Conservation (phyloP, 805 yeast genomes). For the Candida nanaspora region DNA sequence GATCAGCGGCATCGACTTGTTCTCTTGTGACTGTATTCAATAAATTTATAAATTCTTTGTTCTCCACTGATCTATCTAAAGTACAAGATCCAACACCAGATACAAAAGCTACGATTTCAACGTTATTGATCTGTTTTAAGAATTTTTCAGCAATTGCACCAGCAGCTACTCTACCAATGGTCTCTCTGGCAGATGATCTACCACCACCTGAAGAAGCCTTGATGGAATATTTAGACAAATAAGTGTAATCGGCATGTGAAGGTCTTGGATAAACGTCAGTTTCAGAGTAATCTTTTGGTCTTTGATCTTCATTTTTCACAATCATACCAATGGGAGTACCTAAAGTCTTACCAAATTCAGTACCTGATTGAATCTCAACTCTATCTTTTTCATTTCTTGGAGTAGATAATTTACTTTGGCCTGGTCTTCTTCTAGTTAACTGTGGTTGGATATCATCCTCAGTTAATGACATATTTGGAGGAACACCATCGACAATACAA, state of each 20-base stretch:
- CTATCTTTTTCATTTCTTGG: constrained; percentile 94
- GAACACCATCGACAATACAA: constrained; percentile 96
- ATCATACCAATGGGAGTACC: constrained; percentile 97
- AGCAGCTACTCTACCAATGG: constrained; percentile 98
- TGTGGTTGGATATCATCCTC: constrained; percentile 94
- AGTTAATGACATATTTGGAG: constrained; percentile 83
- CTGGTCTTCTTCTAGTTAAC: constrained; percentile 94
- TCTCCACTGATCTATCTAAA: constrained; percentile 67
- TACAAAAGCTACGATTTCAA: constrained; percentile 95
- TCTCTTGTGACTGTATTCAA: constrained; percentile 80
- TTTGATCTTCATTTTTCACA: constrained; percentile 89
- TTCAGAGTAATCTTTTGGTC: constrained; percentile 93
- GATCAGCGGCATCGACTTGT: constrained; percentile 78
- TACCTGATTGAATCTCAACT: constrained; percentile 91
- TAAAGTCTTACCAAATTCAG: constrained; percentile 81
- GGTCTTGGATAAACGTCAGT: constrained; percentile 97
- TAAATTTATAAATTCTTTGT: constrained; percentile 56
- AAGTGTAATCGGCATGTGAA: constrained; percentile 95
- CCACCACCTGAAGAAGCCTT: constrained; percentile 98
- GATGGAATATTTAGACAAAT: constrained; percentile 80
- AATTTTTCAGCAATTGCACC: constrained; percentile 97
- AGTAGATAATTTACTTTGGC: constrained; percentile 86
- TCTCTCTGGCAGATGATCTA: constrained; percentile 93
- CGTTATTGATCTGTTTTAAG: constrained; percentile 63
- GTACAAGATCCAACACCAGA: constrained; percentile 81